phyloP scores from a whole-genome alignment of 75 land plant species.

The Gnetum montanum region DNA sequence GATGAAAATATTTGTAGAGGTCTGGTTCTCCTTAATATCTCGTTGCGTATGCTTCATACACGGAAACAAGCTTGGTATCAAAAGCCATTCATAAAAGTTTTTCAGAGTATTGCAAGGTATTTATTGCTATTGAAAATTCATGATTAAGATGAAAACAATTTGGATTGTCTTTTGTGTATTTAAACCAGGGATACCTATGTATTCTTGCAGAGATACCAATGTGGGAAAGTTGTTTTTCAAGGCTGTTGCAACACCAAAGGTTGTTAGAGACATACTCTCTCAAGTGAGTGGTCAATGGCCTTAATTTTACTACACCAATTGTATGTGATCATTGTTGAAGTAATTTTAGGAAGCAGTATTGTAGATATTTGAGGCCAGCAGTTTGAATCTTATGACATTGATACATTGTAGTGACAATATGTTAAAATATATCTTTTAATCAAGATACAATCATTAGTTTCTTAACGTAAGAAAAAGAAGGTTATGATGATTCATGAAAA shows the following conservation, averaged over 20 bases:
- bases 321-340: neutral
- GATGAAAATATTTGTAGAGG: slow-evolving; percentile 63
- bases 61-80: slow-evolving; percentile 89
- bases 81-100: slow-evolving; percentile 67
- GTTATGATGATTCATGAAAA: too few species aligned
- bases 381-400: too few species aligned
- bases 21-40: slow-evolving; percentile 64
- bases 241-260: slow-evolving; percentile 72
- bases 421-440: too few species aligned
- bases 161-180: neutral
- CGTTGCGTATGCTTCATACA: slow-evolving; percentile 91
- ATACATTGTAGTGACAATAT: too few species aligned
- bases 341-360: neutral
- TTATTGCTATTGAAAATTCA: neutral
- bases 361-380: too few species aligned
- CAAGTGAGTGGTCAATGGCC: too few species aligned
- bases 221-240: slow-evolving; percentile 65
- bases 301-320: neutral
- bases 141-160: neutral
- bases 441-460: too few species aligned
- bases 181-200: neutral
- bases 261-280: slow-evolving; percentile 77
- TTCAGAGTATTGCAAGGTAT: slow-evolving; percentile 83
- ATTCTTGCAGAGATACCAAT: slow-evolving; percentile 53
- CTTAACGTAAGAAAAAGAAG: too few species aligned